Percentiles rank a stretch among this genome's conserved stretches.
phyloP scores from a whole-genome alignment of 768 basidiomycete genomes.

The Phylloporus arenicola region DNA sequence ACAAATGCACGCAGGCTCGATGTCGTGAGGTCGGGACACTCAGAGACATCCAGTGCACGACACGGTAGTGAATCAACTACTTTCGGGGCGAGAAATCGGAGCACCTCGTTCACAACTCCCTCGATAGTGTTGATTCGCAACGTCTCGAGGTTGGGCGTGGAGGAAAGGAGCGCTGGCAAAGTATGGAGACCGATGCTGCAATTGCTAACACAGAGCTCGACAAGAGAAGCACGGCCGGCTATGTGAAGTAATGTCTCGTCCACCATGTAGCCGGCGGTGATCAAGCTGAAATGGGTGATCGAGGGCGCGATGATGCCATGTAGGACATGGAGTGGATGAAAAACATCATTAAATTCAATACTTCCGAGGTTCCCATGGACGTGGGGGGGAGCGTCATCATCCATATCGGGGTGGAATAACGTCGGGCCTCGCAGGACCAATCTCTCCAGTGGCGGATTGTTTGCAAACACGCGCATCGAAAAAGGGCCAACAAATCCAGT shows the following conservation, averaged over 20 bases:
- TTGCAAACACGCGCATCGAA: slow-evolving; percentile 8
- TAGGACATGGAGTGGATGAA: slow-evolving; percentile 9
- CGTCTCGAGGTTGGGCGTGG: slow-evolving; percentile 36
- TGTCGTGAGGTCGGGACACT: slow-evolving; percentile 47
- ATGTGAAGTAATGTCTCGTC: slow-evolving; percentile 15
- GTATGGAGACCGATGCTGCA: slow-evolving; percentile 30
- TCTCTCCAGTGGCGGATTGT: slow-evolving; percentile 23
- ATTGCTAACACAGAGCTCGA: slow-evolving; percentile 34
- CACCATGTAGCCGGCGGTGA: slow-evolving; percentile 8
- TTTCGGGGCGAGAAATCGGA: slow-evolving; percentile 38
- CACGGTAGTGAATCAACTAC: slow-evolving; percentile 31
- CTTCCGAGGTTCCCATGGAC: slow-evolving; percentile 31
- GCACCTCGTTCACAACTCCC: slow-evolving; percentile 32
- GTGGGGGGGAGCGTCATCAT: neutral
- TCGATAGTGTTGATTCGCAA: slow-evolving; percentile 38
- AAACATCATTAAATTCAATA: slow-evolving; percentile 30
- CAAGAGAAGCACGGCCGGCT: slow-evolving; percentile 28
- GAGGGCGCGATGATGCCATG: slow-evolving; percentile 25
- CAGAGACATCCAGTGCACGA: slow-evolving; percentile 49
- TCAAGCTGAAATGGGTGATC: slow-evolving; percentile 20
- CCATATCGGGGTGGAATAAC: neutral
- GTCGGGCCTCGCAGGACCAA: slow-evolving; percentile 10
- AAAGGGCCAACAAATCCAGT: too few relatives aligned
- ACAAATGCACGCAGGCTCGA: slow-evolving; percentile 51
- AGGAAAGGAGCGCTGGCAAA: too few relatives aligned